Conservation (phyloP, 257 asterid species). For the Thymus quinquecostatus region DNA sequence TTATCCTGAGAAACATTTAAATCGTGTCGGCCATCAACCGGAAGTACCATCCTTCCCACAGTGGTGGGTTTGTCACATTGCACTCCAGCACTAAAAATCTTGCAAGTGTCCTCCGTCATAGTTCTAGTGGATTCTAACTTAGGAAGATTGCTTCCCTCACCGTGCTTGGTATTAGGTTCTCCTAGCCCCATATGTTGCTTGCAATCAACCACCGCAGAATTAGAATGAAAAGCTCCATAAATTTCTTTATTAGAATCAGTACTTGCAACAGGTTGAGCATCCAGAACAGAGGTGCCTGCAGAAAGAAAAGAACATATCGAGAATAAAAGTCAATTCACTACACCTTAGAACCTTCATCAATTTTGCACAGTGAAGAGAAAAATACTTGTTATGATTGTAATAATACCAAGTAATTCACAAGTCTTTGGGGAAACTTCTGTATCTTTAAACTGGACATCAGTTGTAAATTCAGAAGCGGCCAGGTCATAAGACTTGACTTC, state of each 20-base stretch:
- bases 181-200: slow-evolving; percentile 17
- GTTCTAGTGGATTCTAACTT: slow-evolving; percentile 27
- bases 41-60: slow-evolving; percentile 36
- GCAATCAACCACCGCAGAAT: slow-evolving; percentile 30
- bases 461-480: slow-evolving; percentile 29
- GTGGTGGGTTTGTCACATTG: slow-evolving; percentile 36
- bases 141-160: slow-evolving; percentile 34
- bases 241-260: slow-evolving; percentile 36
- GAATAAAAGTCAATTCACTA: slow-evolving; percentile 26
- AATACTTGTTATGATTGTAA: slow-evolving; percentile 28
- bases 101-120: slow-evolving; percentile 42
- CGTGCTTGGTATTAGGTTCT: slow-evolving; percentile 36
- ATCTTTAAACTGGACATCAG: slow-evolving; percentile 20
- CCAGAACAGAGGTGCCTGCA: slow-evolving; percentile 38
- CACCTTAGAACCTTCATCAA: slow-evolving; percentile 32
- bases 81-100: slow-evolving; percentile 38
- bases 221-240: slow-evolving; percentile 35
- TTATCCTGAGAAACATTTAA: slow-evolving; percentile 47
- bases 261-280: slow-evolving; percentile 33
- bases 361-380: slow-evolving; percentile 22
- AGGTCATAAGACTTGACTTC: slow-evolving; percentile 26
- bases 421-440: slow-evolving; percentile 32
- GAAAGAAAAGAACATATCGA: slow-evolving; percentile 35
- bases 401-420: slow-evolving; percentile 43
- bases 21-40: slow-evolving; percentile 38